These are phyloP conservation scores for Reutealis trisperma DNA, from an alignment of 345 rosid genomes.

Conservation along the genomic window DNA sequence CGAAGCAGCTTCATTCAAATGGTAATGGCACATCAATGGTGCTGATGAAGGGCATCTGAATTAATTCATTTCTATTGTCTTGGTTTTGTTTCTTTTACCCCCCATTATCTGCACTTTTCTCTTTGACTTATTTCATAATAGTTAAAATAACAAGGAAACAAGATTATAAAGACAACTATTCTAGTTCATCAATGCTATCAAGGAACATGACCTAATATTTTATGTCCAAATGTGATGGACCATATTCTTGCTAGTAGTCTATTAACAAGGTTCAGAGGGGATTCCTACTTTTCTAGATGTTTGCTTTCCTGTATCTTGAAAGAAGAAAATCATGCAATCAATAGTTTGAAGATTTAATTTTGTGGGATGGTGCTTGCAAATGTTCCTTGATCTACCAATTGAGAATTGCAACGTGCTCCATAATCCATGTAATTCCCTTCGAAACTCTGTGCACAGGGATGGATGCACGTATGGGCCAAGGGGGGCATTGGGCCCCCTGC, in stretches of 20 bases:
- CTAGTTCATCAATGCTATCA: neutral
- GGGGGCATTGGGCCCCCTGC: too few species aligned
- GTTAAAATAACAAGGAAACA: neutral
- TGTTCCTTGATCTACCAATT: conserved; percentile 11
- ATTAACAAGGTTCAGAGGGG: neutral
- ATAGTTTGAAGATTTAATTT: neutral
- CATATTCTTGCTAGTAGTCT: neutral
- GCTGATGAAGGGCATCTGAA: neutral
- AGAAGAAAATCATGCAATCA: neutral
- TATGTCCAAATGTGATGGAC: neutral
- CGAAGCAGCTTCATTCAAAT: neutral
- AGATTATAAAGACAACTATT: neutral
- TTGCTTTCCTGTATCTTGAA: neutral
- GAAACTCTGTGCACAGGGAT: conserved; percentile 26
- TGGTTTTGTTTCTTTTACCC: neutral
- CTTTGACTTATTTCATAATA: neutral
- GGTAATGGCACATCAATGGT: neutral
- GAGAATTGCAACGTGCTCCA: neutral
- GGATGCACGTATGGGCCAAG: too few species aligned
- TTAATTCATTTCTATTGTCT: neutral
- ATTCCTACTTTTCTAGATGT: neutral
- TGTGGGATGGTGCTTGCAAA: neutral
- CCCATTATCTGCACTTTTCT: neutral
- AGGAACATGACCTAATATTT: neutral
- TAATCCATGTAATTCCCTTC: neutral